Conservation (phyloP, 371 early-diverging fungal genomes). For the Capniomyces stellatus region DNA sequence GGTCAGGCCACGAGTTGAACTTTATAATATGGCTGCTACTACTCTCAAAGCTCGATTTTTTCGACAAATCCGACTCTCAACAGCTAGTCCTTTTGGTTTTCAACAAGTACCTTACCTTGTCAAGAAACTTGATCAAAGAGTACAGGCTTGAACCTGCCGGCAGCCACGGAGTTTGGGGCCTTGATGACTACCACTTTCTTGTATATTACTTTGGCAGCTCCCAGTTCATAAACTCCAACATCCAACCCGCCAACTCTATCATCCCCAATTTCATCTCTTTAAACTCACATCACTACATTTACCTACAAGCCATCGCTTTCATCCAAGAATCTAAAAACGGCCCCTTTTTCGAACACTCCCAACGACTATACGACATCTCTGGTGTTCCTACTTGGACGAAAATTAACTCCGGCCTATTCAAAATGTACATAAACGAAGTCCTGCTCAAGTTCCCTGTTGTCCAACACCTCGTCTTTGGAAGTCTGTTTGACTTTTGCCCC, state of each 20-base stretch:
- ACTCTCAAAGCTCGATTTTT: slow-evolving; percentile 47
- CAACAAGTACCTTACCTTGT: slow-evolving; percentile 65
- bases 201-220: slow-evolving; percentile 92
- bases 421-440: slow-evolving; percentile 97
- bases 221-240: slow-evolving; percentile 42
- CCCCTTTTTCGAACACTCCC: slow-evolving; percentile 61
- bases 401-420: slow-evolving; percentile 90
- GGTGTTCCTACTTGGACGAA: slow-evolving; percentile 81
- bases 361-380: slow-evolving; percentile 88
- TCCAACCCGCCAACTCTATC: slow-evolving; percentile 12
- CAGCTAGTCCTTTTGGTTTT: slow-evolving; percentile 66
- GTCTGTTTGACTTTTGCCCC: slow-evolving; percentile 9
- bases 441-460: slow-evolving; percentile 91
- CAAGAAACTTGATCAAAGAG: slow-evolving; percentile 72
- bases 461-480: slow-evolving; percentile 96
- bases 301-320: slow-evolving; percentile 72
- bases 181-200: slow-evolving; percentile 97
- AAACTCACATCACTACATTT: slow-evolving; percentile 55
- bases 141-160: slow-evolving; percentile 99
- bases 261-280: slow-evolving; percentile 1
- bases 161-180: slow-evolving; percentile 97
- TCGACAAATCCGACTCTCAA: slow-evolving; percentile 45
- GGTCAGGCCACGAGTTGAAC: slow-evolving; percentile 97
- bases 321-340: slow-evolving; percentile 15
- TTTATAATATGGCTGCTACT: slow-evolving; percentile 85